Conservation (phyloP, 805 yeast genomes). For the Cyberlindnera petersonii region DNA sequence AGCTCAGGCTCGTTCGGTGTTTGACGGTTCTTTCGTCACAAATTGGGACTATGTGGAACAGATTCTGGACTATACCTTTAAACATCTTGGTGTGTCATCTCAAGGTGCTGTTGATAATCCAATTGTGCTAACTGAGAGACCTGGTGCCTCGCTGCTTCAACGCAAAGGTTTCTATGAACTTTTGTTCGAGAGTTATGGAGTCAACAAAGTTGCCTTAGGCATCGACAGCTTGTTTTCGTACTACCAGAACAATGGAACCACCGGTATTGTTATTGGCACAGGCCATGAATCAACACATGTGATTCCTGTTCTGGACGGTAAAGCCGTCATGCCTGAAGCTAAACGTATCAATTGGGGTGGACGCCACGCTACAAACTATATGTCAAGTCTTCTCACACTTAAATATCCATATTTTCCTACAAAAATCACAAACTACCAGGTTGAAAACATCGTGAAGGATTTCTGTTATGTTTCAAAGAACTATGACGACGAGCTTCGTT, state of each 20-base stretch:
- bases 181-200: conserved; percentile 77
- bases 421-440: conserved; percentile 58
- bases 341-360: conserved; percentile 95
- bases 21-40: conserved; percentile 79
- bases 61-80: conserved; percentile 78
- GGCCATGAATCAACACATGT: conserved; percentile 82
- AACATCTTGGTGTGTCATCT: conserved; percentile 65
- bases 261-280: conserved; percentile 76
- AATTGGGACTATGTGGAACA: conserved; percentile 91
- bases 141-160: conserved; percentile 68
- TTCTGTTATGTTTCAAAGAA: conserved; percentile 73
- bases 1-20: conserved; percentile 71
- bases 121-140: conserved; percentile 70
- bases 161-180: conserved; percentile 74
- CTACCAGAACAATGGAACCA: conserved; percentile 52
- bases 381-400: conserved; percentile 60
- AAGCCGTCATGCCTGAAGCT: conserved; percentile 59
- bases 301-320: conserved; percentile 75
- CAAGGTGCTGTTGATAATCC: conserved; percentile 66
- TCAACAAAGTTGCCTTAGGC: conserved; percentile 74
- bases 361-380: conserved; percentile 57
- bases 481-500: conserved; percentile 59
- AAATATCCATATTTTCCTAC: conserved; percentile 93
- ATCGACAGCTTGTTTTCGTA: conserved; percentile 79
- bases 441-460: conserved; percentile 64